phyloP scores from a whole-genome alignment of 495 filamentous ascomycete genomes.

The Poronia punctata region DNA sequence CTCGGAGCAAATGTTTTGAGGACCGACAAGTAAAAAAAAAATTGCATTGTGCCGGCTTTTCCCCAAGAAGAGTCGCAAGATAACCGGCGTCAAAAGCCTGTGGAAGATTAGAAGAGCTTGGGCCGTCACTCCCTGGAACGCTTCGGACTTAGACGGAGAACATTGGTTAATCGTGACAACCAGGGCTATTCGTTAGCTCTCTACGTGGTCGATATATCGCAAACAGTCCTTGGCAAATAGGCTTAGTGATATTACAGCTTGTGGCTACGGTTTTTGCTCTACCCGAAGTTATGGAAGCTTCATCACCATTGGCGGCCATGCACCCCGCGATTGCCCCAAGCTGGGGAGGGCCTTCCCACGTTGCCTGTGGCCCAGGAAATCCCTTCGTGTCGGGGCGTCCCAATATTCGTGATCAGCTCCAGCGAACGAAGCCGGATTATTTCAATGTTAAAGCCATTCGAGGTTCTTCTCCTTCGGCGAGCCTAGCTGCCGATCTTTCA shows the following conservation, averaged over 20 bases:
- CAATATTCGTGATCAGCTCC: constrained; percentile 57
- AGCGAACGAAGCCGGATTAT: constrained; percentile 54
- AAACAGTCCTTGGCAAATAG: constrained; percentile 15
- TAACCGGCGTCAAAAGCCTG: background rate
- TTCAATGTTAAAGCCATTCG: constrained; percentile 66
- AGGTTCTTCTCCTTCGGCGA: constrained; percentile 84
- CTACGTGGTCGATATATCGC: constrained; percentile 11
- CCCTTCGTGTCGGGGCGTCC: constrained; percentile 39
- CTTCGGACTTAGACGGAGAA: constrained; percentile 7
- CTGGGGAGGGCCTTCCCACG: constrained; percentile 43
- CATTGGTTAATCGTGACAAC: constrained; percentile 16
- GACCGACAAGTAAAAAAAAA: background rate
- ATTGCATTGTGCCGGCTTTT: no score
- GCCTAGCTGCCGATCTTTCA: constrained; percentile 85
- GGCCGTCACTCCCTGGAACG: background rate
- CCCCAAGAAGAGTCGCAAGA: constrained; percentile 1
- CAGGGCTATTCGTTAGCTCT: constrained; percentile 12
- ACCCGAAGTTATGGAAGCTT: constrained; percentile 67
- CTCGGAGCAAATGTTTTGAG: background rate
- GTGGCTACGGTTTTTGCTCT: constrained; percentile 2
- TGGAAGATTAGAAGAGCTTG: no score
- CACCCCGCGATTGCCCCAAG: constrained; percentile 62
- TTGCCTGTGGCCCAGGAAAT: constrained; percentile 52
- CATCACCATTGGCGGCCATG: constrained; percentile 91
- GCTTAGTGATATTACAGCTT: constrained; percentile 16